These are phyloP conservation scores for Haberlea rhodopensis DNA, from an alignment of 257 asterid species.

Conservation along the genomic window DNA sequence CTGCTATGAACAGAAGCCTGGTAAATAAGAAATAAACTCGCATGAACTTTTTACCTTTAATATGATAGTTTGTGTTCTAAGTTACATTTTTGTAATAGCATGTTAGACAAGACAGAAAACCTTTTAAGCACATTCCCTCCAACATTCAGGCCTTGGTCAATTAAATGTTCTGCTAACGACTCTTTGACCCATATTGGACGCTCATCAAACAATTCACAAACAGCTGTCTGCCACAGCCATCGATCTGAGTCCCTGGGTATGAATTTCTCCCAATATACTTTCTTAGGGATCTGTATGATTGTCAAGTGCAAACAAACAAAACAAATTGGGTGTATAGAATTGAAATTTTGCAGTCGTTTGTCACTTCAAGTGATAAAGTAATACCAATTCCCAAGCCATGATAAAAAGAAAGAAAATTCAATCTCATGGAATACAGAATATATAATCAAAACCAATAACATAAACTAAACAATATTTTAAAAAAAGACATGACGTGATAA, in stretches of 20 bases:
- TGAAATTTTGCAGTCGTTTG: not conserved
- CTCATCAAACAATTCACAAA: constrained; percentile 78
- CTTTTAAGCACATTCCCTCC: constrained; percentile 58
- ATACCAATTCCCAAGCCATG: not conserved
- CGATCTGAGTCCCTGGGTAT: constrained; percentile 57
- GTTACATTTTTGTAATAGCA: not conserved
- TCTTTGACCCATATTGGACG: constrained; percentile 84
- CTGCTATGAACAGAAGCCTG: constrained; percentile 83
- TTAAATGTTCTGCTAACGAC: constrained; percentile 62
- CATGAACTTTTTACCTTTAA: constrained; percentile 26
- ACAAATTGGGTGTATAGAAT: constrained; percentile 15
- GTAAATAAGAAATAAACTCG: constrained; percentile 25
- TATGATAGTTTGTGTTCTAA: not conserved
- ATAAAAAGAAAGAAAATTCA: too few species aligned
- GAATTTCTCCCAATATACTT: constrained; percentile 80
- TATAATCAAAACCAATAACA: too few species aligned
- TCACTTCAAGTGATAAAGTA: not conserved
- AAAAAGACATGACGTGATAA: too few species aligned
- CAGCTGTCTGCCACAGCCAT: constrained; percentile 73
- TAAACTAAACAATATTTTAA: too few species aligned
- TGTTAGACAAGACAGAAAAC: constrained; percentile 36
- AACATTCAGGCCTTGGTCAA: constrained; percentile 52
- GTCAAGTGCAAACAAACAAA: constrained; percentile 60
- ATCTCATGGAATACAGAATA: too few species aligned
- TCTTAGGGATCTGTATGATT: constrained; percentile 86